phyloP scores from a whole-genome alignment of 768 basidiomycete species.

The Tulasnella sp. region DNA sequence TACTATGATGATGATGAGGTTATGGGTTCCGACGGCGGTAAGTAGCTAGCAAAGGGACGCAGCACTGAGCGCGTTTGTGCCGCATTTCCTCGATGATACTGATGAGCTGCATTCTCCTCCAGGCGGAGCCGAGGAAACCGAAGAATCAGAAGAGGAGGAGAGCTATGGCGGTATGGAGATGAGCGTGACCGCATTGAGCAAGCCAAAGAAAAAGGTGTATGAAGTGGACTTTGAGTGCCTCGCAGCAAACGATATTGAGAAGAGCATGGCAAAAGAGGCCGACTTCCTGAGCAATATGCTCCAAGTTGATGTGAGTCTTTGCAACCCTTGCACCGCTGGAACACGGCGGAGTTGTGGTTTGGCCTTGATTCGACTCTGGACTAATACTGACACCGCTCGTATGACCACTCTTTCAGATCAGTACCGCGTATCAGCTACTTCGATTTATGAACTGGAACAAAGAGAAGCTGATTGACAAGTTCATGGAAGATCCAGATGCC shows the following conservation, averaged over 20 bases:
- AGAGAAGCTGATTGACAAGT: conserved; percentile 90
- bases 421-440: conserved; percentile 67
- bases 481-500: conserved; percentile 81
- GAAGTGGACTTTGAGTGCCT: conserved; percentile 81
- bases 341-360: not conserved
- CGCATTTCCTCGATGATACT: conserved; percentile 21
- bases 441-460: conserved; percentile 90
- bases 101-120: conserved; percentile 23
- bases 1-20: conserved; percentile 18
- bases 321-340: not conserved
- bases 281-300: conserved; percentile 85
- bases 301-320: conserved; percentile 72
- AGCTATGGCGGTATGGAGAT: conserved; percentile 21
- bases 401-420: conserved; percentile 36
- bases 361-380: not conserved
- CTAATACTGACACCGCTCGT: conserved; percentile 8
- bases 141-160: conserved; percentile 31
- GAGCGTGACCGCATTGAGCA: conserved; percentile 46
- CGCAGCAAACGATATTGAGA: conserved; percentile 63
- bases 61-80: conserved; percentile 15
- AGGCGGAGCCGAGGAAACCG: conserved; percentile 43
- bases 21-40: conserved; percentile 20
- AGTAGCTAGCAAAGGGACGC: conserved; percentile 6
- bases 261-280: conserved; percentile 66
- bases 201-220: conserved; percentile 59